These are phyloP conservation scores for Lentinula edodes DNA, from an alignment of 768 basidiomycete genomes.

Conservation along the genomic window DNA sequence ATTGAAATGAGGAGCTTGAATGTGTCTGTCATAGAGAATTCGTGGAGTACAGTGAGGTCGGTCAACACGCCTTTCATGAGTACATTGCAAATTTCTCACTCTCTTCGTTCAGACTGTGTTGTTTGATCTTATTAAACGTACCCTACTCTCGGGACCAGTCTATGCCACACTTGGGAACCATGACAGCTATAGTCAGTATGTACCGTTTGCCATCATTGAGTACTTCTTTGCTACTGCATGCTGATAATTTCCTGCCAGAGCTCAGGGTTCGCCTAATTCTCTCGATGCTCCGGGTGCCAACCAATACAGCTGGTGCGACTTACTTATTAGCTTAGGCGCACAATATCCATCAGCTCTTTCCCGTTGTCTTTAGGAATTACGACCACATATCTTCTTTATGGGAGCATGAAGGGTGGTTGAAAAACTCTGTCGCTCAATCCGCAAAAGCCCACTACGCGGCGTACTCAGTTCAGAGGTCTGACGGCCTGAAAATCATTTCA, in stretches of 20 bases:
- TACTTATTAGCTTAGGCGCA: not conserved
- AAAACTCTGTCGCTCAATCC: conserved; percentile 43
- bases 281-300: conserved; percentile 47
- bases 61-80: not conserved
- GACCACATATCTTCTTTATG: conserved; percentile 68
- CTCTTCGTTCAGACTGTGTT: conserved; percentile 41
- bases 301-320: conserved; percentile 60
- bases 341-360: not conserved
- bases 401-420: conserved; percentile 68
- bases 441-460: conserved; percentile 69
- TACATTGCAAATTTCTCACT: not conserved
- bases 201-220: not conserved
- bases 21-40: conserved; percentile 38
- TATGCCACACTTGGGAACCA: conserved; percentile 77
- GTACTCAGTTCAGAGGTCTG: conserved; percentile 61
- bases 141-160: conserved; percentile 62
- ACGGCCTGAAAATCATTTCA: conserved; percentile 67
- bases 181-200: conserved; percentile 65
- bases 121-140: conserved; percentile 60
- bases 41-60: conserved; percentile 57
- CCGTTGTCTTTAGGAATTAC: conserved; percentile 52
- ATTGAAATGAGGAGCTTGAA: not conserved
- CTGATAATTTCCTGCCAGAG: conserved; percentile 25
- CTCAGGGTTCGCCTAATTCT: conserved; percentile 56
- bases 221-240: not conserved